Percentiles rank a stretch among this genome's conserved stretches.
phyloP scores from a whole-genome alignment of 78 protist genomes.

The Polysphondylium violaceum region DNA sequence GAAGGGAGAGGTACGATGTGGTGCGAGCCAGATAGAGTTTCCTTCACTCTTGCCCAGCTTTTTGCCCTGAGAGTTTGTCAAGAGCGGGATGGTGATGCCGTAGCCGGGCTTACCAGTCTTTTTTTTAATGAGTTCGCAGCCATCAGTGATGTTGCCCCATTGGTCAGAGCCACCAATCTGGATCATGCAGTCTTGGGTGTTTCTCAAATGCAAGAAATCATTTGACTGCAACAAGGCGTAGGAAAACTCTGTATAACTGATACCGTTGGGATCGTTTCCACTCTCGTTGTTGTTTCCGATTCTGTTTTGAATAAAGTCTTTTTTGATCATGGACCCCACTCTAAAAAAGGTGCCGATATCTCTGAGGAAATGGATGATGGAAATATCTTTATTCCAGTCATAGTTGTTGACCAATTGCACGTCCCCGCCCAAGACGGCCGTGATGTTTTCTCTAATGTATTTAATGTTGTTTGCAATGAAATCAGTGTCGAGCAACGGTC shows the following conservation, averaged over 20 bases:
- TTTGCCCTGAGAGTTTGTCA: slow-evolving; percentile 80
- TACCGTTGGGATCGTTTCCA: slow-evolving; percentile 52
- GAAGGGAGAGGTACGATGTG: slow-evolving; percentile 77
- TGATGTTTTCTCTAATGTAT: slow-evolving; percentile 19
- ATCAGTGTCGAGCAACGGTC: slow-evolving; percentile 46
- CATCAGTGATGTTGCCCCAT: slow-evolving; percentile 95
- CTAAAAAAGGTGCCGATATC: slow-evolving; percentile 77
- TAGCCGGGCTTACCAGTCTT: slow-evolving; percentile 17
- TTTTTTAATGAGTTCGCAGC: slow-evolving; percentile 80
- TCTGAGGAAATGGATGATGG: slow-evolving; percentile 66
- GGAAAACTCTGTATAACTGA: slow-evolving; percentile 89
- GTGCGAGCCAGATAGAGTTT: slow-evolving; percentile 89
- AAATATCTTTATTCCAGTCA: slow-evolving; percentile 83
- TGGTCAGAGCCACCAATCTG: slow-evolving; percentile 96
- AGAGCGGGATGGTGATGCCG: slow-evolving; percentile 87
- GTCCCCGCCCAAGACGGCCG: slow-evolving; percentile 41
- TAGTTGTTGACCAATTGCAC: slow-evolving; percentile 80
- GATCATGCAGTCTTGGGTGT: slow-evolving; percentile 29
- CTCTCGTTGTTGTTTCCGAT: background rate
- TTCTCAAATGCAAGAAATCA: slow-evolving; percentile 83
- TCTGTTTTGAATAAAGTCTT: slow-evolving; percentile 70
- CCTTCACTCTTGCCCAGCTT: slow-evolving; percentile 91
- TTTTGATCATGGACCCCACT: slow-evolving; percentile 72
- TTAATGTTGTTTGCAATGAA: slow-evolving; percentile 26
- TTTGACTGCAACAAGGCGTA: slow-evolving; percentile 89